Evolutionary conservation across 306 rosid genomes (phyloP).

Genomic region (Cotoneaster glaucophyllus): DNA sequence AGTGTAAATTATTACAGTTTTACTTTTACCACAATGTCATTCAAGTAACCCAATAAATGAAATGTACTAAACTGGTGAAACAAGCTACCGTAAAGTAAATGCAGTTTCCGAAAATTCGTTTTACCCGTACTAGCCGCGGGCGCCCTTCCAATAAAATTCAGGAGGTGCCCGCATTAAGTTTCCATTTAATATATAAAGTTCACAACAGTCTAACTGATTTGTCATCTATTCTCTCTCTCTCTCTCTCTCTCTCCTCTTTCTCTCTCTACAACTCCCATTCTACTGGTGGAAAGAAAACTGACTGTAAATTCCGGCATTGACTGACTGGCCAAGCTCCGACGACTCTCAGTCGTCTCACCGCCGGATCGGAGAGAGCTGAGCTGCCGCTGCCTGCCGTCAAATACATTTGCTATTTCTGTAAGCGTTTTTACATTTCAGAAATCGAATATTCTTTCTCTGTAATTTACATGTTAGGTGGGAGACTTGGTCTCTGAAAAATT

Average conservation of each 20-base stretch:
- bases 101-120: neutral
- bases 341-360: constrained; percentile 1
- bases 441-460: too few species aligned
- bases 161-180: neutral
- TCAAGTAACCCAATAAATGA: neutral
- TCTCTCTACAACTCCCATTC: neutral
- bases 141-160: neutral
- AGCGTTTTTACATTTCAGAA: neutral
- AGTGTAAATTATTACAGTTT: too few species aligned
- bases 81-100: neutral
- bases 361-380: constrained; percentile 44
- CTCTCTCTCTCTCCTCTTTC: neutral
- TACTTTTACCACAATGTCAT: neutral
- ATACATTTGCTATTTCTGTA: constrained; percentile 10
- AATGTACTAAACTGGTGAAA: neutral
- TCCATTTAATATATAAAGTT: too few species aligned
- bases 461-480: constrained; percentile 8
- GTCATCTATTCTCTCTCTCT: neutral
- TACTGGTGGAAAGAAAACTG: constrained; percentile 5
- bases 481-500: constrained; percentile 34
- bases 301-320: constrained; percentile 44
- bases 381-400: neutral
- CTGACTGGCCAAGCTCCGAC: constrained; percentile 13
- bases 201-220: too few species aligned
- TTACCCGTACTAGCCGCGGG: neutral